A percentile compares a stretch with the other conserved stretches of the same genome.
These are phyloP conservation scores for Trypanosoma cruzi DNA, from an alignment of 208 protist species.

Conservation along the genomic window DNA sequence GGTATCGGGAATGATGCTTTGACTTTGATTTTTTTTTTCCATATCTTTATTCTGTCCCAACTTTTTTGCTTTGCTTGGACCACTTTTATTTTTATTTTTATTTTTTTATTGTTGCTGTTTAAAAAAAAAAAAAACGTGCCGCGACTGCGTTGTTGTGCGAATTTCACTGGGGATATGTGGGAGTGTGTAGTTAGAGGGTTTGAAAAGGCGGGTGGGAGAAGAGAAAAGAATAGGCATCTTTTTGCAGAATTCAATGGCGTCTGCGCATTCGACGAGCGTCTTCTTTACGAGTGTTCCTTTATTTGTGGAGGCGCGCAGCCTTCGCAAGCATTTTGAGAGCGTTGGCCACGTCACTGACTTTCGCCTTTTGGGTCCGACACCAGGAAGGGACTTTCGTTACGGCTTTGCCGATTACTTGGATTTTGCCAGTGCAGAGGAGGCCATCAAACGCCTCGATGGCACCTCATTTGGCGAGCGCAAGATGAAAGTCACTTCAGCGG, in stretches of 20 bases:
- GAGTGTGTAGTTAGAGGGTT: background rate
- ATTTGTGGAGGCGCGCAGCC: constrained; percentile 45
- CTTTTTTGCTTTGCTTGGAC: background rate
- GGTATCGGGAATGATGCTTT: too few species aligned
- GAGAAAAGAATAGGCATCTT: background rate
- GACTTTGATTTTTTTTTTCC: constrained; percentile 16
- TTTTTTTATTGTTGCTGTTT: background rate
- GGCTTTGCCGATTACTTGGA: constrained; percentile 87
- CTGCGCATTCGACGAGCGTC: constrained; percentile 44
- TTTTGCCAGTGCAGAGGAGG: constrained; percentile 67
- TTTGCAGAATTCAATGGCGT: constrained; percentile 7
- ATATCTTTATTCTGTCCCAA: background rate
- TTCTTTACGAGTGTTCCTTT: constrained; percentile 88
- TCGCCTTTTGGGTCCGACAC: constrained; percentile 51
- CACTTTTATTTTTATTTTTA: background rate
- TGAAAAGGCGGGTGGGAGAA: background rate
- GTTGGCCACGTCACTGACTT: constrained; percentile 85
- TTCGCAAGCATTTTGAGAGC: constrained; percentile 87
- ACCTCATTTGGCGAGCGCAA: constrained; percentile 65
- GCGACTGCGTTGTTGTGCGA: background rate
- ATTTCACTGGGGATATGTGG: background rate
- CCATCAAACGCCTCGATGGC: constrained; percentile 74
- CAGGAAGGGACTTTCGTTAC: constrained; percentile 75
- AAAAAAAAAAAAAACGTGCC: constrained; percentile 7
- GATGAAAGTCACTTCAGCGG: constrained; percentile 65